Base-by-base conservation (phyloP, 768 basidiomycete genomes). In the Agaricus blazei region DNA sequence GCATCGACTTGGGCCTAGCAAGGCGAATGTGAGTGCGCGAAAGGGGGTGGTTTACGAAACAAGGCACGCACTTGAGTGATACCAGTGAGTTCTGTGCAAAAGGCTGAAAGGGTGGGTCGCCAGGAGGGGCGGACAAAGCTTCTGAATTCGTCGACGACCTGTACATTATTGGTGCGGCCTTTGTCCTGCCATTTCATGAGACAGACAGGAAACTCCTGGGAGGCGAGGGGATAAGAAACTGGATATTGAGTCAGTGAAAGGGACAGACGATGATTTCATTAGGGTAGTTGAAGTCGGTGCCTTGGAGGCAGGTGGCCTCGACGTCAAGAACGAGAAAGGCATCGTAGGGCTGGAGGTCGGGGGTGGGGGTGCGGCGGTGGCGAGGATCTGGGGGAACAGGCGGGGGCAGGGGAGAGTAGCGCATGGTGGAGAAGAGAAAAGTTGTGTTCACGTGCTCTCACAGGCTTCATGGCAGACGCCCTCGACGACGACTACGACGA, bases 251-350 rank as follows among this genome's bases (percentile, higher is more conserved):
- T 40, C n/a, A 31, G 34, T n/a, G 38, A 43, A 54, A 37, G 43
- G 54, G 41, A 79, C 87, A 65, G 67, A 91, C 96, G 59, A 98
- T 97, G 53, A 98, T 94, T 72, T 98, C 96, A 69, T 97, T 97
- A 2, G 95, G 90, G 71, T 85, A 96, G 52, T 86, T 81, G 60
- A 93, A 90, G 62, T 79, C 78, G 34, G 82, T 78, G 37, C 86
- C 88, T 62, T 67, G 68, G 43, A 78, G 66, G 62, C 93, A 95
- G 2, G 93, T 95, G 11, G 85, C 93, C 67, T 95, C 93, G 50
- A 95, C 87, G 62, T 98, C 95, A 53, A 96, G 76, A 36, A 97
- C 87, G 15, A 97, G 81, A 64, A 93, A 93, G 4, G 81, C 83
- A 46, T 93, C 90, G 64, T 82, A 89, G 0, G 81, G 67, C 57